Evolutionary conservation across 768 basidiomycete species (phyloP).

Genomic region (Suillus placidus): DNA sequence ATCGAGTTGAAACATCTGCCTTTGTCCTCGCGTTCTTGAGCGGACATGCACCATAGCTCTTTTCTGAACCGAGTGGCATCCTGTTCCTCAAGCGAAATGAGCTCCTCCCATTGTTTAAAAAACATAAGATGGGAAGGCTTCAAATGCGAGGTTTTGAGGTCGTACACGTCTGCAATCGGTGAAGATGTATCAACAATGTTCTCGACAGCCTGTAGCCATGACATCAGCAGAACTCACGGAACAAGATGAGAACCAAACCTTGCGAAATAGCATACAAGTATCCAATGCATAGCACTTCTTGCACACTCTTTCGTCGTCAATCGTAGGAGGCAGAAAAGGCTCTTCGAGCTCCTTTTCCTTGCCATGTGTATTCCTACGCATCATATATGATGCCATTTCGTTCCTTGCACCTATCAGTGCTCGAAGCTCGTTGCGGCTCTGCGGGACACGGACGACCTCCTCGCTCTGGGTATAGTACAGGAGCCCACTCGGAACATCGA

Average conservation of each 20-base stretch:
- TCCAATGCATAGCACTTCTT: conserved; percentile 82
- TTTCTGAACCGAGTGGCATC: conserved; percentile 83
- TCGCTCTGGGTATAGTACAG: conserved; percentile 95
- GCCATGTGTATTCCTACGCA: conserved; percentile 43
- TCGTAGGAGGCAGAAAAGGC: conserved; percentile 81
- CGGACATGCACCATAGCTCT: conserved; percentile 92
- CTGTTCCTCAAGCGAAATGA: conserved; percentile 85
- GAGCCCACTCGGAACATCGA: conserved; percentile 77
- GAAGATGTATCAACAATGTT: conserved; percentile 53
- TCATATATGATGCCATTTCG: conserved; percentile 79
- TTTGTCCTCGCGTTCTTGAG: conserved; percentile 72
- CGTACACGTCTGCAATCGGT: conserved; percentile 69
- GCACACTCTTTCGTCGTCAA: conserved; percentile 81
- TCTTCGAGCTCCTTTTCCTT: conserved; percentile 33
- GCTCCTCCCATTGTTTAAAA: conserved; percentile 88
- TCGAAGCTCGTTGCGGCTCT: conserved; percentile 79
- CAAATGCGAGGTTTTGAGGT: conserved; percentile 80
- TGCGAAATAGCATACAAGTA: conserved; percentile 92
- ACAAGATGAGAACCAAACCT: conserved; percentile 44
- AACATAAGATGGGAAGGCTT: conserved; percentile 68
- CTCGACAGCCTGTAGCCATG: conserved; percentile 63
- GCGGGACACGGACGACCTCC: conserved; percentile 81
- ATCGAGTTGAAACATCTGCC: conserved; percentile 88
- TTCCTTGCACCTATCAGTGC: conserved; percentile 84
- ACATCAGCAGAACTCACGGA: conserved; percentile 7